Evolutionary conservation across 768 basidiomycete genomes (phyloP).

Genomic region (Calocybe indica): DNA sequence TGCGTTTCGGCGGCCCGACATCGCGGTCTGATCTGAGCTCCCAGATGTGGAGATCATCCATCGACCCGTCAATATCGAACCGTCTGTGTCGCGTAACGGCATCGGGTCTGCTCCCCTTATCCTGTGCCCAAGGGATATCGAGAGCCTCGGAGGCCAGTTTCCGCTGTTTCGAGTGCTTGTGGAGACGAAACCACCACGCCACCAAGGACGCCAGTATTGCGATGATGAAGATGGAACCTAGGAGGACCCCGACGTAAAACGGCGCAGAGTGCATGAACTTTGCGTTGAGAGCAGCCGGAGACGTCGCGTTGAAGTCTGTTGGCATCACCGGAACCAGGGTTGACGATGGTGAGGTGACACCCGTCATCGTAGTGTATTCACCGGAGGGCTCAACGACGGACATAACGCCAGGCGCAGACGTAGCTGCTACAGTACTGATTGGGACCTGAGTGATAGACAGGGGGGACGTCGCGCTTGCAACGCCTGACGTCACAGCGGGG

Average conservation of each 20-base stretch:
- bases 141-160: conserved; percentile 23
- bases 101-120: conserved; percentile 14
- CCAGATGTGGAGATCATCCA: conserved; percentile 19
- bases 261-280: conserved; percentile 24
- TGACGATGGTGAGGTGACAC: neutral
- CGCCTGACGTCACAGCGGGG: no score
- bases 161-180: conserved; percentile 26
- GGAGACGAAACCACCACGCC: conserved; percentile 42
- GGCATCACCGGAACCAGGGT: conserved; percentile 1
- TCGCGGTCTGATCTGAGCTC: conserved; percentile 34
- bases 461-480: no score
- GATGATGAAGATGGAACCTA: conserved; percentile 39
- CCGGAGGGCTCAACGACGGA: neutral
- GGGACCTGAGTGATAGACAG: no score
- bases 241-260: conserved; percentile 45
- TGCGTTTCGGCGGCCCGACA: conserved; percentile 34
- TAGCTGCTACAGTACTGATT: neutral
- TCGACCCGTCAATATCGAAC: conserved; percentile 14
- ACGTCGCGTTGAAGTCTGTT: neutral
- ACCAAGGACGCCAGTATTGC: conserved; percentile 41
- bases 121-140: conserved; percentile 28
- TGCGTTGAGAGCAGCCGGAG: neutral
- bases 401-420: neutral
- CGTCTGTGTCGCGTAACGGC: conserved; percentile 11
- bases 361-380: neutral